These are phyloP conservation scores for barley (Hordeum vulgare) DNA, from an alignment of 176 grass and related monocot species.

Conservation along the genomic window MorexV3_pseudomolecules_assembly NC_058520.1:4985922-4986421, in stretches of 20 bases:
- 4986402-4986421: no score
- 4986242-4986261: neutral
- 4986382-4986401: no score
- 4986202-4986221: neutral
- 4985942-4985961: conserved; percentile 61
- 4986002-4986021: no score
- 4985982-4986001: no score
- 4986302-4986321: conserved; percentile 24
- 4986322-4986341: no score
- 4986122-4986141: conserved; percentile 21
- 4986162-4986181: conserved; percentile 24
- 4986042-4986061: no score
- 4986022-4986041: no score
- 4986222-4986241: neutral
- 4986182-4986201: neutral
- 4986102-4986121: neutral
- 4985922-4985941: conserved; percentile 76
- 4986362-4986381: no score
- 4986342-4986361: no score
- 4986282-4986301: neutral
- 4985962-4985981: no score
- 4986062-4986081: no score
- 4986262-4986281: neutral
- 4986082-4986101: no score
- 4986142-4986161: conserved; percentile 22